Evolutionary conservation across 257 asterid genomes (phyloP).

Genomic region (Verbascum thapsus): DNA sequence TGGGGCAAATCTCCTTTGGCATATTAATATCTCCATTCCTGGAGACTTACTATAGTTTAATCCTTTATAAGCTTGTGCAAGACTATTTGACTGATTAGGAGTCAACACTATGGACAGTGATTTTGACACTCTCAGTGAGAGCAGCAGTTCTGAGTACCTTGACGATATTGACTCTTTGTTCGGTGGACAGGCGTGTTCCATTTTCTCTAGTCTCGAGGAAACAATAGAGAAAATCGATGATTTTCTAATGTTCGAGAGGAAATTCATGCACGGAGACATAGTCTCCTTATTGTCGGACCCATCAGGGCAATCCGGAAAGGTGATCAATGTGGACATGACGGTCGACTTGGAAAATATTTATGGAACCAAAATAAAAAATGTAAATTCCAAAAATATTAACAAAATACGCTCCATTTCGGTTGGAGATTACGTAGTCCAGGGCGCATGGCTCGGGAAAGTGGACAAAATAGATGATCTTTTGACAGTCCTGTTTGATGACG

Average conservation of each 20-base stretch:
- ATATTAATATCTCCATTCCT: slow-evolving; percentile 56
- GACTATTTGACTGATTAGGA: slow-evolving; percentile 14
- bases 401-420: slow-evolving; percentile 62
- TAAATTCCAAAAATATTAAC: slow-evolving; percentile 48
- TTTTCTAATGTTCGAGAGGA: slow-evolving; percentile 83
- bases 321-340: slow-evolving; percentile 55
- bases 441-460: slow-evolving; percentile 88
- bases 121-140: slow-evolving; percentile 74
- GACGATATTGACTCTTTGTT: slow-evolving; percentile 74
- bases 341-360: slow-evolving; percentile 71
- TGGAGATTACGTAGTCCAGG: slow-evolving; percentile 66
- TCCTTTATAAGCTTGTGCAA: slow-evolving; percentile 20
- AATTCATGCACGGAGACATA: slow-evolving; percentile 63
- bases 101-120: slow-evolving; percentile 68
- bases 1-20: slow-evolving; percentile 96
- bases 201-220: slow-evolving; percentile 86
- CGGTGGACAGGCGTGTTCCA: slow-evolving; percentile 70
- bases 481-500: slow-evolving; percentile 69
- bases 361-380: slow-evolving; percentile 53
- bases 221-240: slow-evolving; percentile 78
- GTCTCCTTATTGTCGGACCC: slow-evolving; percentile 75
- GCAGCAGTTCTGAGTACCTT: slow-evolving; percentile 80
- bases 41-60: slow-evolving; percentile 40
- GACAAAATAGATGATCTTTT: slow-evolving; percentile 63
- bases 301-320: slow-evolving; percentile 74